Evolutionary conservation across 352 stramenopile species (phyloP), one percentile per base, ranked within the genome.

Genomic region (Globisporangium emineosum): DNA sequence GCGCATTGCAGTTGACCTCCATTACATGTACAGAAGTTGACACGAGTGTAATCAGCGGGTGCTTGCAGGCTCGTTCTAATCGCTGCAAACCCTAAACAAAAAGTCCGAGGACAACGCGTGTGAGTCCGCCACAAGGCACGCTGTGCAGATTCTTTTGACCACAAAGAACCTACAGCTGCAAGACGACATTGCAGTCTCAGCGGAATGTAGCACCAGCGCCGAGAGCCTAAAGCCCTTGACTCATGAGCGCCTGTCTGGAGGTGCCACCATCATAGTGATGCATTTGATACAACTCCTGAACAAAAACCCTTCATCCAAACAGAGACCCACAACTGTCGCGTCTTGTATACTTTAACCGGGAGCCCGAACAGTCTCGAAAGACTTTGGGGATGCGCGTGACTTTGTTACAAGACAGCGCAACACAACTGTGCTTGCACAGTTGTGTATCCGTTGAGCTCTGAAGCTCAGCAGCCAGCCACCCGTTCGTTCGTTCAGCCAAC

Each of bases 331-430:
- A 47, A 47, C 40, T 47, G 40, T 47, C 17, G 40, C 17, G 40
- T 47, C 17, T 47, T 47, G 40, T 47, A 47, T 47, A 47, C 40
- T 47, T 45, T 45, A 45, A 17, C 40, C 2, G 37, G 21, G 40
- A 45, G 40, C 5, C 40, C 40, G 40, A 45, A 45, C 40, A 45
- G 40, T 45, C 40, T 21, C 17, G 37, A 45, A 45, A n/a, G 40
- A 21, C 40, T 45, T n/a, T 42, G 2, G 15, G 8, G 27, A 17
- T 40, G 2, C 25, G 27, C 52, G 52, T 57, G 52, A 57, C 52
- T 57, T n/a, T 57, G 52, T 57, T 43, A 57, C 52, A 57, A 29
- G 19, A 57, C 52, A 43, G 52, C 30, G 52, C 51, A 57, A 57
- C 52, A 57, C n/a, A 5, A 5, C 19, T 27, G 6, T 27, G 19